These are phyloP conservation scores for Fusarium irregulare DNA, from an alignment of 2,329 filamentous ascomycete species.

Conservation along the genomic window DNA sequence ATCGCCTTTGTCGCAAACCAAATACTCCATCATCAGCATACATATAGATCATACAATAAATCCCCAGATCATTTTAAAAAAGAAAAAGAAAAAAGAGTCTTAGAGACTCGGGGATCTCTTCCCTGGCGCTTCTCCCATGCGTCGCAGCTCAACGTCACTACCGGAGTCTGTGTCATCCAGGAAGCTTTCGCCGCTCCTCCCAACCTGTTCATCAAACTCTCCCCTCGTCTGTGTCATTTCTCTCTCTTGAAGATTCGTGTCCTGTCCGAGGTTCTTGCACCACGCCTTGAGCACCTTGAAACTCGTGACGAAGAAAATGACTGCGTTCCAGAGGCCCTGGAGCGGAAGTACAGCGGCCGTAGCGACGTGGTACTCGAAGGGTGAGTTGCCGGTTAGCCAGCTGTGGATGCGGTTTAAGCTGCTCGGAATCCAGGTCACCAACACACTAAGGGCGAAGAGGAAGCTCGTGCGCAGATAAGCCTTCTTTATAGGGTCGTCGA, in stretches of 20 bases:
- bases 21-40: constrained; percentile 22
- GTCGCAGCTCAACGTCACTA: constrained; percentile 51
- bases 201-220: constrained; percentile 16
- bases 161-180: constrained; percentile 49
- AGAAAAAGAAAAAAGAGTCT: neutral
- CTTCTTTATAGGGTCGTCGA: constrained; percentile 67
- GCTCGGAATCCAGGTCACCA: constrained; percentile 73
- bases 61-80: neutral
- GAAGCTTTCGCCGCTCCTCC: constrained; percentile 39
- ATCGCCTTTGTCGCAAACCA: constrained; percentile 14
- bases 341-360: constrained; percentile 79
- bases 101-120: constrained; percentile 45
- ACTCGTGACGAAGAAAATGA: constrained; percentile 80
- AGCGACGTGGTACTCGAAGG: constrained; percentile 74
- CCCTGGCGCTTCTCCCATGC: constrained; percentile 42
- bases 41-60: constrained; percentile 16
- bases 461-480: constrained; percentile 71
- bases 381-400: constrained; percentile 64
- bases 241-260: constrained; percentile 1
- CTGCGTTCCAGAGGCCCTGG: constrained; percentile 83
- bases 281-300: constrained; percentile 49
- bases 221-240: constrained; percentile 31
- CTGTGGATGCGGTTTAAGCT: constrained; percentile 80
- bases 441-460: constrained; percentile 69
- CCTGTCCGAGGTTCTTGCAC: neutral